Evolutionary conservation across 1,284 basidiomycete species (phyloP).

Genomic region (Apiotrichum siamense): DNA sequence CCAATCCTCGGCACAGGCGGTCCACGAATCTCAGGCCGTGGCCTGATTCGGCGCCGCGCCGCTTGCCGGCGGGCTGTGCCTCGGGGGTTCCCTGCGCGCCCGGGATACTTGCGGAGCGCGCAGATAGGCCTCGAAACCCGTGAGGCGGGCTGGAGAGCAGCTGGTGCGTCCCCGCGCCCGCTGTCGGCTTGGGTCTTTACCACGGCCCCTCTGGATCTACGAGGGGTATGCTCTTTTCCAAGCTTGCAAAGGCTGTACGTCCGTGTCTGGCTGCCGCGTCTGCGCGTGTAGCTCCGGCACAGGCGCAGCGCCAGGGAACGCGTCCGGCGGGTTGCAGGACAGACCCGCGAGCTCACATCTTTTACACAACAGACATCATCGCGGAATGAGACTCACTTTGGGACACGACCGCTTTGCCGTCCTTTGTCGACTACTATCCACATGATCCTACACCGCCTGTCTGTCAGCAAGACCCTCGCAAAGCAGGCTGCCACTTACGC

Average conservation of each 20-base stretch:
- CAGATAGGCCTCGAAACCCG: constrained; percentile 21
- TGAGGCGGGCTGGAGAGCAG: constrained; percentile 1
- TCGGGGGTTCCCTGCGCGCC: constrained; percentile 14
- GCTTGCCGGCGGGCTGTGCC: too few relatives aligned
- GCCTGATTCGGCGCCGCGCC: constrained; percentile 14
- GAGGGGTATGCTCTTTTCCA: constrained; percentile 11
- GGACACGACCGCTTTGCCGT: neutral
- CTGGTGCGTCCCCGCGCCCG: neutral
- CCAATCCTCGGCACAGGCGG: constrained; percentile 11
- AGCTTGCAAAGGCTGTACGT: constrained; percentile 15
- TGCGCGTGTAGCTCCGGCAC: too few relatives aligned
- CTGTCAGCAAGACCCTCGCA: neutral
- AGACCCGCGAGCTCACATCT: constrained; percentile 16
- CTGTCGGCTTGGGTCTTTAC: constrained; percentile 19
- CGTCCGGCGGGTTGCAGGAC: constrained; percentile 6
- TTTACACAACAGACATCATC: constrained; percentile 23
- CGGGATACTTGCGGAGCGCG: neutral
- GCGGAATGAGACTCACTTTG: constrained; percentile 21
- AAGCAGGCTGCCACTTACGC: constrained; percentile 9
- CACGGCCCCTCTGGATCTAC: constrained; percentile 4
- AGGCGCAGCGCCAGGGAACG: too few relatives aligned
- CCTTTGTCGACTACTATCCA: neutral
- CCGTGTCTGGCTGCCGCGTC: constrained; percentile 13
- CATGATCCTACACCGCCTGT: neutral
- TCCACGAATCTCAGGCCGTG: neutral